Base-by-base conservation (phyloP, 192 early-diverging fungal species). In the Dispira simplex region DNA sequence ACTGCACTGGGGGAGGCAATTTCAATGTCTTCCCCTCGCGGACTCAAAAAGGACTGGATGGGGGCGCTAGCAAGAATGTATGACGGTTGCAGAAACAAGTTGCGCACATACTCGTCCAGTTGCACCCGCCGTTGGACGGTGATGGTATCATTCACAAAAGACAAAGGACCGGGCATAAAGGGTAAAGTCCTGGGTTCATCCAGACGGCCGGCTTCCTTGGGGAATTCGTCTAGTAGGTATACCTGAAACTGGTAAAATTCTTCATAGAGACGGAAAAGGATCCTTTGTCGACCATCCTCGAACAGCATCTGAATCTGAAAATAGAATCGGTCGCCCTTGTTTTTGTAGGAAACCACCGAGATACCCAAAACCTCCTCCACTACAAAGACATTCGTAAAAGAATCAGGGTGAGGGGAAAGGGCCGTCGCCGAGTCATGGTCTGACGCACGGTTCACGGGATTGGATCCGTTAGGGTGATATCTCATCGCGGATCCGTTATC, bases 181-280 rank as follows among this genome's bases (percentile, higher is more conserved):
- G 84, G 72, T 57, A 87, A 64, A 59, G 78, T 84, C 16, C 83
- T 64, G 60, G 79, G 68, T 23, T 76, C 68, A 25, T 73, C 78
- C 8, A 64, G 73, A 55, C 77, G 70, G 23, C 83, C 83, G 27
- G 83, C 81, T 66, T 85, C 83, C 12, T 72, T 75, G 11, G 82
- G 86, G 71, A 84, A 90, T 47, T 76, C 68, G 44, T 86, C 76
- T 46, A 83, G 64, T 18, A 90, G 73, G 55, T 77, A 75, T 65
- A 84, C 85, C 67, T 88, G 88, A 68, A 86, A 86, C 66, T 79
- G 77, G 66, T 87, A 83, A 73, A 90, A 85, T 70, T 90, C 88
- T 63, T 90, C 88, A 68, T 90, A 90, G 16, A 83, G 69, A 57
- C 88, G 77, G 67, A 79, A 85, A 26, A 90, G 65, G 52, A 79